These are phyloP conservation scores for Penicillium flavigenum DNA, from an alignment of 495 filamentous ascomycete genomes.

Conservation along the genomic window DNA sequence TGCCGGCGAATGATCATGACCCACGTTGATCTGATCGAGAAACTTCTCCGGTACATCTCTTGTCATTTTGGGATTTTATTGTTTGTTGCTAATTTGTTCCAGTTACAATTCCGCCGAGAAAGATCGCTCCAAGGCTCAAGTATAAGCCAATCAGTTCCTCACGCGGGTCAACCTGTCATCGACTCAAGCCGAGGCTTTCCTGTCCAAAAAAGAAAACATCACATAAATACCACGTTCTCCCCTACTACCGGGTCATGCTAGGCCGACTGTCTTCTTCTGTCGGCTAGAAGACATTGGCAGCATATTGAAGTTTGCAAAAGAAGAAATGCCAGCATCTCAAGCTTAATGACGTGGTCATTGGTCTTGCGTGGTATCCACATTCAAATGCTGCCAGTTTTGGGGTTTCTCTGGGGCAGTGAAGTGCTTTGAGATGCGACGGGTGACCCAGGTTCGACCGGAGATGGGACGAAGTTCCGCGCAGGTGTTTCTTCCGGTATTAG, in stretches of 20 bases:
- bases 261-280: background rate
- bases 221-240: background rate
- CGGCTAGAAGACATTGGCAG: background rate
- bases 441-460: background rate
- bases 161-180: slow-evolving; percentile 6
- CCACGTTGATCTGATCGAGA: slow-evolving; percentile 99
- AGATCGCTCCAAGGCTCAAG: slow-evolving; percentile 36
- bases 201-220: background rate
- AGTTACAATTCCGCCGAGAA: slow-evolving; percentile 41
- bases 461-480: background rate
- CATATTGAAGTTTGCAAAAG: slow-evolving; percentile 1
- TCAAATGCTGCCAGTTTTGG: background rate
- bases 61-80: background rate
- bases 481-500: slow-evolving; percentile 12
- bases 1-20: slow-evolving; percentile 99
- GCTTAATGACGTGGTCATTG: background rate
- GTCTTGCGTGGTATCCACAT: background rate
- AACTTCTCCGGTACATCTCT: slow-evolving; percentile 78
- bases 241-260: background rate
- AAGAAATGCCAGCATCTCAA: background rate
- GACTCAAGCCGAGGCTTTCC: background rate
- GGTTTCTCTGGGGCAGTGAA: background rate
- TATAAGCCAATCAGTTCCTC: slow-evolving; percentile 17
- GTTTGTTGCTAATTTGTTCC: slow-evolving; percentile 8
- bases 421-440: background rate